Percentiles rank a stretch among this genome's conserved stretches.
Evolutionary conservation across 768 basidiomycete species (phyloP).

Genomic region (Suillus variegatus): DNA sequence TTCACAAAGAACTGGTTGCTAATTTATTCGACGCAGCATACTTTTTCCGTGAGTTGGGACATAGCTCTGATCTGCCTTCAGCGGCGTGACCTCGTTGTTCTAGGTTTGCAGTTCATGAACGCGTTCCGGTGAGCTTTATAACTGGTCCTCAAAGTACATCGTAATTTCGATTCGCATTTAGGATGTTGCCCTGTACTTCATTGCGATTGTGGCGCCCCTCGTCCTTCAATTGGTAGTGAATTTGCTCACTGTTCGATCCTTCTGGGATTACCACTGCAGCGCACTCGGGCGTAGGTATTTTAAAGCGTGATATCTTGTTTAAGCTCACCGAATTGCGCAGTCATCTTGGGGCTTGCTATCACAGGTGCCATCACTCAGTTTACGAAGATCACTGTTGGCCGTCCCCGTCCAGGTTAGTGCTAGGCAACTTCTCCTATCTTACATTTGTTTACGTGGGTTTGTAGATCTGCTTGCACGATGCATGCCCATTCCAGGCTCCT

Average conservation of each 20-base stretch:
- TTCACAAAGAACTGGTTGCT: constrained; percentile 18
- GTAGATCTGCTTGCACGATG: constrained; percentile 47
- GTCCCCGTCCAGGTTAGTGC: constrained; percentile 77
- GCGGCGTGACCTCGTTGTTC: constrained; percentile 11
- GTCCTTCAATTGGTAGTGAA: constrained; percentile 71
- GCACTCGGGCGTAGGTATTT: constrained; percentile 41
- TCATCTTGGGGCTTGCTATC: constrained; percentile 72
- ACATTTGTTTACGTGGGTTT: neutral
- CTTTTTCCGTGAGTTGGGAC: constrained; percentile 23
- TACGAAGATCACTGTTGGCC: constrained; percentile 83
- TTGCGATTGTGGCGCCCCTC: constrained; percentile 66
- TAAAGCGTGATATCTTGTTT: constrained; percentile 30
- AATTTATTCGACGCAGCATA: constrained; percentile 19
- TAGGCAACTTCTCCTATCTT: neutral
- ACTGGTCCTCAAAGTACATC: constrained; percentile 10
- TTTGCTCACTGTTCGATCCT: constrained; percentile 69
- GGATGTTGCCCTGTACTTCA: constrained; percentile 52
- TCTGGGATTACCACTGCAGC: constrained; percentile 88
- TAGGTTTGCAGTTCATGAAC: constrained; percentile 74
- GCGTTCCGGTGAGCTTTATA: constrained; percentile 63
- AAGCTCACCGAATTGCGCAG: constrained; percentile 32
- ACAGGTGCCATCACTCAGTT: constrained; percentile 85
- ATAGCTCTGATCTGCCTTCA: neutral
- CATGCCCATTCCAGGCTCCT: constrained; percentile 61
- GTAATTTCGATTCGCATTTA: constrained; percentile 21